These are phyloP conservation scores for Apophysomyces ossiformis DNA, from an alignment of 371 early-diverging fungal species.

Conservation along the genomic window DNA sequence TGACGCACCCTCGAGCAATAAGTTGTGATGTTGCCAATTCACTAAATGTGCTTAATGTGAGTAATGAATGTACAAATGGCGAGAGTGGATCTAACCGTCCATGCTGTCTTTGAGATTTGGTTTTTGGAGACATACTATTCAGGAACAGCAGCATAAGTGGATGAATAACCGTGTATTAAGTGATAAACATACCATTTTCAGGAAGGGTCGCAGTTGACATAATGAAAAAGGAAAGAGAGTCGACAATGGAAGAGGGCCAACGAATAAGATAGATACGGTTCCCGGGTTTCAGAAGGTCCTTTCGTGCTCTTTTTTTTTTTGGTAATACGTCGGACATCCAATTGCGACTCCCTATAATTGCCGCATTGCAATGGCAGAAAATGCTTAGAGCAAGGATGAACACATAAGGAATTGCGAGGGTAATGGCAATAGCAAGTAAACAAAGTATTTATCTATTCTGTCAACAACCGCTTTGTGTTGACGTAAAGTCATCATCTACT, in stretches of 20 bases:
- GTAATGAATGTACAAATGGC: background rate
- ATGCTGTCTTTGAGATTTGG: constrained; percentile 8
- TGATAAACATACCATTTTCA: background rate
- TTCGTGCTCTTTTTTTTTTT: too few relatives aligned
- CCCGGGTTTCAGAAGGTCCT: too few relatives aligned
- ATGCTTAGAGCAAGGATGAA: too few relatives aligned
- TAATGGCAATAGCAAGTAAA: too few relatives aligned
- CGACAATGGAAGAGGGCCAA: background rate
- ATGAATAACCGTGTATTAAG: background rate
- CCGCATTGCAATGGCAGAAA: too few relatives aligned
- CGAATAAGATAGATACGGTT: background rate
- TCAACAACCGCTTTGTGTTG: too few relatives aligned
- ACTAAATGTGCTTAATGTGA: constrained; percentile 1
- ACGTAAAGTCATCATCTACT: too few relatives aligned
- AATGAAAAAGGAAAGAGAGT: background rate
- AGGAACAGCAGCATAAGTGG: background rate
- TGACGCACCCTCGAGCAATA: background rate
- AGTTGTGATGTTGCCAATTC: background rate
- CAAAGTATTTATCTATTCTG: too few relatives aligned
- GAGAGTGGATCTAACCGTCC: background rate
- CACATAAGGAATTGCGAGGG: too few relatives aligned
- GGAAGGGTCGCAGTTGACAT: background rate
- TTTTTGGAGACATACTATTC: background rate
- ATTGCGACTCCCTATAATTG: too few relatives aligned
- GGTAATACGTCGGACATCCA: too few relatives aligned